A percentile compares a stretch with the other conserved stretches of the same genome.
phyloP scores from a whole-genome alignment of 305 asterid genomes.

The Fraxinus paxiana region DNA sequence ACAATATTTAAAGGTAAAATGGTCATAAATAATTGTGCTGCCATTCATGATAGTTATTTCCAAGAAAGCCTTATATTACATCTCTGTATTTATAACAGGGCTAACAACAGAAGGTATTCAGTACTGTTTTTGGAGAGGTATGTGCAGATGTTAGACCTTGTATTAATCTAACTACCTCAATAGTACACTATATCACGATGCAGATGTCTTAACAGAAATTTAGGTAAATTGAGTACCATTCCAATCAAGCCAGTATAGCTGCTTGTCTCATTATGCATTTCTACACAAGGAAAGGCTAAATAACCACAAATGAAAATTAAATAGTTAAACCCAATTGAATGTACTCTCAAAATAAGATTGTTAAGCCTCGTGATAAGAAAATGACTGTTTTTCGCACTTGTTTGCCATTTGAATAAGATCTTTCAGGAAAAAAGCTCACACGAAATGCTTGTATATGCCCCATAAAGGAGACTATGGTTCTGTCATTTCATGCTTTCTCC shows the following conservation, averaged over 20 bases:
- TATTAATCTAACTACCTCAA: constrained; percentile 12
- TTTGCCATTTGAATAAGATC: neutral
- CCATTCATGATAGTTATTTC: neutral
- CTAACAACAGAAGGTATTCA: constrained; percentile 71
- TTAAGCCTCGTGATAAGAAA: neutral
- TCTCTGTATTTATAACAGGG: constrained; percentile 46
- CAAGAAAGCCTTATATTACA: constrained; percentile 18
- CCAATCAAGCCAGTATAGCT: neutral
- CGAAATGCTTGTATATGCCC: neutral
- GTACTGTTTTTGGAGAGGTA: constrained; percentile 97
- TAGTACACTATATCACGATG: constrained; percentile 15
- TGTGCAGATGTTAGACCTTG: constrained; percentile 19
- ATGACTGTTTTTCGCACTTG: neutral
- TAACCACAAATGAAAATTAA: neutral
- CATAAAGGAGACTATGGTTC: neutral
- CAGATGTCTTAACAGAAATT: neutral
- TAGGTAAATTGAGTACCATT: neutral
- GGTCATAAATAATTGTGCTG: constrained; percentile 11
- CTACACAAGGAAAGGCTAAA: neutral
- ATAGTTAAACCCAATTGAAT: neutral
- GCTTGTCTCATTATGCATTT: neutral
- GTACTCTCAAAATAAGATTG: neutral
- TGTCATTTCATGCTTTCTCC: neutral
- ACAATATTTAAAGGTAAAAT: constrained; percentile 78
- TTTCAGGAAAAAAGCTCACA: neutral